A percentile compares a stretch with the other conserved stretches of the same genome.
Evolutionary conservation across 176 grass and related monocot species (phyloP).

Genomic region (Melocanna baccifera): DNA sequence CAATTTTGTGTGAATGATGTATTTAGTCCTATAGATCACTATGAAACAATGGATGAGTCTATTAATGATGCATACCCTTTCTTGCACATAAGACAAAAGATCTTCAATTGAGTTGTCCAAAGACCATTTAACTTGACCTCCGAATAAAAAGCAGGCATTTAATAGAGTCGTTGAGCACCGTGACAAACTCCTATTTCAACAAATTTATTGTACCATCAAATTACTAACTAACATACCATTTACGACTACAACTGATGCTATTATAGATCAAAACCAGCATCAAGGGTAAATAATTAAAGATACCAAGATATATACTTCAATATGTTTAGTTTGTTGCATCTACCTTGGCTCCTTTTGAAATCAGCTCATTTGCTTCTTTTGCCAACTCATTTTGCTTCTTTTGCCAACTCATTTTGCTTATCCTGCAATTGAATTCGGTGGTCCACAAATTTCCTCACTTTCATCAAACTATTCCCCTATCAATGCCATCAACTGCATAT

Average conservation of each 20-base stretch:
- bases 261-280: neutral
- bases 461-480: slow-evolving; percentile 95
- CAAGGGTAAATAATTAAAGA: too few relatives aligned
- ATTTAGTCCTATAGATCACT: neutral
- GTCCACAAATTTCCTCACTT: slow-evolving; percentile 85
- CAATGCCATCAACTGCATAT: slow-evolving; percentile 81
- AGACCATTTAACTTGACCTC: too few relatives aligned
- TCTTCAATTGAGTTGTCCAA: too few relatives aligned
- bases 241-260: neutral
- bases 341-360: too few relatives aligned
- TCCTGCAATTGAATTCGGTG: too few relatives aligned
- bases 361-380: too few relatives aligned
- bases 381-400: too few relatives aligned
- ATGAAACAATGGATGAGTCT: neutral
- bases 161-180: too few relatives aligned
- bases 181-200: neutral
- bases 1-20: neutral
- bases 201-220: neutral
- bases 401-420: too few relatives aligned
- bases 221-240: neutral
- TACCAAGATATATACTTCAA: too few relatives aligned
- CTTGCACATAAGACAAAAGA: slow-evolving; percentile 1
- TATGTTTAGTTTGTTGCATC: too few relatives aligned
- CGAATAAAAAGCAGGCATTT: too few relatives aligned
- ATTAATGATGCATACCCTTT: slow-evolving; percentile 36